Evolutionary conservation across 1,284 basidiomycete species (phyloP).

Genomic region (Irpex lacteus): DNA sequence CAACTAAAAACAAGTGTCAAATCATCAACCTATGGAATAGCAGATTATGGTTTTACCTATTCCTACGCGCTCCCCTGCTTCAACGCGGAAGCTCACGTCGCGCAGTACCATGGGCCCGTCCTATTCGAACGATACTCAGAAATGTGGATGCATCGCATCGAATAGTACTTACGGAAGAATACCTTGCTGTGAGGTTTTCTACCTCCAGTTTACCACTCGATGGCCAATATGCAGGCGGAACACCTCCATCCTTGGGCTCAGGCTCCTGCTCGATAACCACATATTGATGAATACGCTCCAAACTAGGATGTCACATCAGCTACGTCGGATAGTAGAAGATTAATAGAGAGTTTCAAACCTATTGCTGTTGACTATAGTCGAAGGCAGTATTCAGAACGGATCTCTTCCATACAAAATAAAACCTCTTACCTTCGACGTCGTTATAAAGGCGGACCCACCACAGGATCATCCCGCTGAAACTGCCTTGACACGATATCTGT

Average conservation of each 20-base stretch:
- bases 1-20: slow-evolving; percentile 39
- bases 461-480: slow-evolving; percentile 53
- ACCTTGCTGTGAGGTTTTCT: slow-evolving; percentile 9
- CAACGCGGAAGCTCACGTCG: slow-evolving; percentile 44
- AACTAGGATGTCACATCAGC: not conserved
- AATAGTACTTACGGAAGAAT: slow-evolving; percentile 2
- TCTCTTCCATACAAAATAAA: slow-evolving; percentile 16
- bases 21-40: not conserved
- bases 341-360: not conserved
- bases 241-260: slow-evolving; percentile 4
- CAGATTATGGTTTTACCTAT: slow-evolving; percentile 30
- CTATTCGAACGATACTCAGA: slow-evolving; percentile 8
- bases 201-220: slow-evolving; percentile 4
- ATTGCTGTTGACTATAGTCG: slow-evolving; percentile 1
- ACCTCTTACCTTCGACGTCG: slow-evolving; percentile 42
- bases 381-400: not conserved
- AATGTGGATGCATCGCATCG: not conserved
- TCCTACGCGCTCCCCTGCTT: slow-evolving; percentile 49
- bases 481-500: slow-evolving; percentile 28
- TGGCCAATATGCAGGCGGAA: slow-evolving; percentile 9
- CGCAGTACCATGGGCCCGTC: slow-evolving; percentile 43
- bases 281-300: slow-evolving; percentile 11
- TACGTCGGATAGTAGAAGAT: not conserved
- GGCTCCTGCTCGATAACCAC: slow-evolving; percentile 8
- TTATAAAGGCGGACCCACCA: slow-evolving; percentile 52